Conservation (phyloP, 306 rosid genomes). For the Senna tora region DNA sequence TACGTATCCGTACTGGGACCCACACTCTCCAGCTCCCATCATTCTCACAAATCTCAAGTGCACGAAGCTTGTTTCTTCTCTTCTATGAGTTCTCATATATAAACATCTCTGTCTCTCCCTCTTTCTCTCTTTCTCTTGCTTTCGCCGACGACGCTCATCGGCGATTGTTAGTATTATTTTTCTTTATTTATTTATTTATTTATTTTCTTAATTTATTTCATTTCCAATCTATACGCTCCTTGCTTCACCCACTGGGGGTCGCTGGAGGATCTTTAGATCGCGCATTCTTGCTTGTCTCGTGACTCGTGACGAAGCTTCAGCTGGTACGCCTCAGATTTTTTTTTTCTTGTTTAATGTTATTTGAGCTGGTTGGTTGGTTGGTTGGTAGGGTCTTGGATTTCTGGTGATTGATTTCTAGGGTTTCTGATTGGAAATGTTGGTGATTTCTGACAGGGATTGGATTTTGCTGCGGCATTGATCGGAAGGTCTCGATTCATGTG, state of each 20-base stretch:
- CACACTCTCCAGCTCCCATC: not conserved
- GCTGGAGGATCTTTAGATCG: constrained; percentile 2
- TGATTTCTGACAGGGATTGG: constrained; percentile 20
- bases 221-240: not conserved
- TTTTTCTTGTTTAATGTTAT: not conserved
- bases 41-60: no score
- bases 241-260: not conserved
- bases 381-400: constrained; percentile 6
- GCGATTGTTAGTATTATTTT: constrained; percentile 15
- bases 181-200: not conserved
- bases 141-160: constrained; percentile 37
- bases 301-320: constrained; percentile 3
- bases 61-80: not conserved
- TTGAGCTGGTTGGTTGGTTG: no score
- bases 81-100: not conserved
- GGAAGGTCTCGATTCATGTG: constrained; percentile 15
- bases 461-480: constrained; percentile 36
- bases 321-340: not conserved
- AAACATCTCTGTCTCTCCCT: not conserved
- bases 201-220: not conserved
- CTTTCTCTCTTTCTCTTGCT: not conserved
- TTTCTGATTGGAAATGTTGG: constrained; percentile 45
- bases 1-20: not conserved
- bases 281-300: constrained; percentile 38
- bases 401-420: constrained; percentile 29